phyloP scores from a whole-genome alignment of 148 eudicot species.

The Fagopyrum esculentum region DNA sequence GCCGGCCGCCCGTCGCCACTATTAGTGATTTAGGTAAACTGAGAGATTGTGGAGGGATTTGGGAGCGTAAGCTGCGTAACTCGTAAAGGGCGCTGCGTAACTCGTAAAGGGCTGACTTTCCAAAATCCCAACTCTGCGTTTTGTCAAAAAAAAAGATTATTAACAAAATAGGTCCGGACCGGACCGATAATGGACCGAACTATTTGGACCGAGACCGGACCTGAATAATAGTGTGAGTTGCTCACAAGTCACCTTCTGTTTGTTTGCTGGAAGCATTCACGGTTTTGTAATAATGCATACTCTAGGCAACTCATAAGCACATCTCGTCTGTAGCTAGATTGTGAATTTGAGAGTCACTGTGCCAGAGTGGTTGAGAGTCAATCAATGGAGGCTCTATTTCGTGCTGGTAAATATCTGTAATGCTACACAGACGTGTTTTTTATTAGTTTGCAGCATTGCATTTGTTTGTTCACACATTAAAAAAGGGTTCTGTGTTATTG shows the following conservation, averaged over 20 bases:
- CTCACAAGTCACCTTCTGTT: neutral
- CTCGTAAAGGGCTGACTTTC: no score
- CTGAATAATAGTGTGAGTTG: constrained; percentile 1
- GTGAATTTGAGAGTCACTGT: neutral
- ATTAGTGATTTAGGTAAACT: no score
- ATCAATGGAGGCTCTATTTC: neutral
- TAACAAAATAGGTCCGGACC: no score
- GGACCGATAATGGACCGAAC: no score
- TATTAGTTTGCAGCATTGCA: neutral
- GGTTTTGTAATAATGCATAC: constrained; percentile 5
- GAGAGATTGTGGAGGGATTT: no score
- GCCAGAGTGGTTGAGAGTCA: neutral
- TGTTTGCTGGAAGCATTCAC: neutral
- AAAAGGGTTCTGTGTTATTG: neutral
- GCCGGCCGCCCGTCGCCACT: no score
- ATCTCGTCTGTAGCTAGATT: neutral
- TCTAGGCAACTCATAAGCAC: neutral
- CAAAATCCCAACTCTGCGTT: no score
- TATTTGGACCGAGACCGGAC: no score
- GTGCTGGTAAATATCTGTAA: neutral
- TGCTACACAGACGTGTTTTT: neutral
- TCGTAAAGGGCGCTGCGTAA: no score
- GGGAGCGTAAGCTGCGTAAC: no score
- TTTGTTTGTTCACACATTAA: neutral
- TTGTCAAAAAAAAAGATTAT: no score